phyloP scores from a whole-genome alignment of 371 early-diverging fungal genomes.

The Rhizomucor miehei region DNA sequence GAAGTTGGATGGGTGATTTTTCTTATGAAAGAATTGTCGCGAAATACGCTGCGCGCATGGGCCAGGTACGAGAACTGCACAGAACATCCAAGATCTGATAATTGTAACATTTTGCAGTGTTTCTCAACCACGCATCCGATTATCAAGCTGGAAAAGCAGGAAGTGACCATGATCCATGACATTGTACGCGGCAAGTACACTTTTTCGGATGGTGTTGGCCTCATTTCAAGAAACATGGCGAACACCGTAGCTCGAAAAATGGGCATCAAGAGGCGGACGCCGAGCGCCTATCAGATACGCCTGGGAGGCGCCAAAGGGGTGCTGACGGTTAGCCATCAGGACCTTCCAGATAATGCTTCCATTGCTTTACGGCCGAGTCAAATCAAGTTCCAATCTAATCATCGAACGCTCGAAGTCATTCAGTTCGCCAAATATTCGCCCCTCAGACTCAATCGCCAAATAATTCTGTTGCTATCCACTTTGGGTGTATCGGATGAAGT shows the following conservation, averaged over 20 bases:
- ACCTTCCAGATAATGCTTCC: constrained; percentile 17
- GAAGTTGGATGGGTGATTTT: constrained; percentile 70
- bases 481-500: constrained; percentile 53
- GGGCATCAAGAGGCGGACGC: constrained; percentile 43
- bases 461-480: constrained; percentile 56
- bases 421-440: constrained; percentile 35
- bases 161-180: constrained; percentile 50
- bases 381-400: constrained; percentile 56
- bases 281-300: constrained; percentile 75
- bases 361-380: constrained; percentile 60
- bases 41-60: constrained; percentile 62
- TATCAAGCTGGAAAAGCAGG: constrained; percentile 14
- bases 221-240: constrained; percentile 51
- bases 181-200: constrained; percentile 44
- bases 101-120: constrained; percentile 18
- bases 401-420: constrained; percentile 52
- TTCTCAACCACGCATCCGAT: constrained; percentile 57
- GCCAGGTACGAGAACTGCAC: constrained; percentile 58
- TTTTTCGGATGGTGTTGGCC: constrained; percentile 76
- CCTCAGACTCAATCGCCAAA: constrained; percentile 61
- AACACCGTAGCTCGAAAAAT: constrained; percentile 29
- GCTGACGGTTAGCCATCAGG: constrained; percentile 26
- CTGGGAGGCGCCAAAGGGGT: constrained; percentile 77
- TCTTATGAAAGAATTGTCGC: constrained; percentile 54
- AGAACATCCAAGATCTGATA: not conserved